These are phyloP conservation scores for Tolypocladium tropicale DNA, from an alignment of 2,329 filamentous ascomycete species.

Conservation along the genomic window DNA sequence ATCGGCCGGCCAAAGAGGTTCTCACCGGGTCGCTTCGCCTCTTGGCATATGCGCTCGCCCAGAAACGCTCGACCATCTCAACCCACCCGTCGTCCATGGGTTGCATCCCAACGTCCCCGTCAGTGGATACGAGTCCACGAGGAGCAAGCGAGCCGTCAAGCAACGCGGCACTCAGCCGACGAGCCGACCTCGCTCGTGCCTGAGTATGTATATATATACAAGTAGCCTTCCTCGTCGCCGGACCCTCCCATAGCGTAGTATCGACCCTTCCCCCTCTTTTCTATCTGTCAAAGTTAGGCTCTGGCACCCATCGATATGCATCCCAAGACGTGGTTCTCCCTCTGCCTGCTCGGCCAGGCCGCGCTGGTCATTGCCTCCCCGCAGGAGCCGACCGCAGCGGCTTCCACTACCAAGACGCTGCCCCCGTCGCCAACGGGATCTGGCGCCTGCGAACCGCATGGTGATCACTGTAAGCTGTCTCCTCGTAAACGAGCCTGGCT, in stretches of 20 bases:
- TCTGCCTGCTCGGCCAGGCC: conserved; percentile 7
- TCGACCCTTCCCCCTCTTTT: not conserved
- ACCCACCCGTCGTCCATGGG: not conserved
- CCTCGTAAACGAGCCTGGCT: not conserved
- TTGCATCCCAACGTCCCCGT: not conserved
- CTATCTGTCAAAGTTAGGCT: not conserved
- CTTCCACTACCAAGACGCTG: conserved; percentile 1
- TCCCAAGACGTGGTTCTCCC: conserved; percentile 4
- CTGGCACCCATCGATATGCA: conserved; percentile 3
- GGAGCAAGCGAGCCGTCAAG: not conserved
- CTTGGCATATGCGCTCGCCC: conserved; percentile 1
- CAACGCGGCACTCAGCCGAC: not conserved
- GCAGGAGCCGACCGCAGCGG: not conserved
- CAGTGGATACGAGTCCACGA: not conserved
- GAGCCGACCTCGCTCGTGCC: not conserved
- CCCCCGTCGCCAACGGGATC: conserved; percentile 10
- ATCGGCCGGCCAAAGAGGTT: conserved; percentile 1
- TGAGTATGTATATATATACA: not conserved
- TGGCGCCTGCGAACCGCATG: conserved; percentile 7
- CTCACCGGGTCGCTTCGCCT: conserved; percentile 2
- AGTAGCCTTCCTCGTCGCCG: too few species aligned
- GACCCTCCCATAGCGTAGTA: not conserved
- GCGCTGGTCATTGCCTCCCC: conserved; percentile 1
- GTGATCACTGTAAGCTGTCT: conserved; percentile 6
- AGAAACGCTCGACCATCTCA: not conserved